Evolutionary conservation across 2,329 filamentous ascomycete genomes (phyloP), one percentile per base, ranked within the genome.

Genomic region (Cladophialophora psammophila): DNA sequence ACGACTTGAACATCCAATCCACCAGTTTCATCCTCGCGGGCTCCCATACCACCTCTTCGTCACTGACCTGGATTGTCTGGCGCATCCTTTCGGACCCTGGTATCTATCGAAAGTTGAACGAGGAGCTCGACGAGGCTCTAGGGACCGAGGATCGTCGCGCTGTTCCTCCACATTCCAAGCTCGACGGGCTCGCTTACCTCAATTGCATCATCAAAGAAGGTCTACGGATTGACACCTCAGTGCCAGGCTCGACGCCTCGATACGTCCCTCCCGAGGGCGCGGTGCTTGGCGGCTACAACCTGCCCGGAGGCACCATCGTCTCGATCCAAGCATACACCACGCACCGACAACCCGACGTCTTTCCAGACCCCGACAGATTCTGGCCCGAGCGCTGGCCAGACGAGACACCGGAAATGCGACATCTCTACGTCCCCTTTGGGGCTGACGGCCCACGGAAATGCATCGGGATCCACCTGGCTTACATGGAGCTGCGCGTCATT

Each of bases 1-100:
- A 61, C 12, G 59, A 61, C 20, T 15, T 61, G 8, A 61, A 61
- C 48, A 45, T 61, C n/a, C 59, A 61, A n/a, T 61, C 59, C 15
- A 61, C 59, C 1, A 61, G 59, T 36, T 61, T 61, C 59, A 61
- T 63, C 52, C 31, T 63, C n/a, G 61, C 61, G 10, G 61, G 63
- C 36, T 58, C 55, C 10, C 54, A 60, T 56, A 58, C 55, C 13
- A 58, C 55, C 40, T 59, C 53, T 2, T 65, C 63, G 12, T 65
- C 56, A 13, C 36, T 55, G 57, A 65, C 63, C 20, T 65, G 63
- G 63, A 65, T 60, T 38, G 61, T 63, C 13, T 63, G 61, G 61
- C 61, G 61, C 31, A 56, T 63, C 61, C 61, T 63, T 13, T 35
- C 45, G 4, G 26, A 50, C 61, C 61, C 40, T 2, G 38, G 31